These are phyloP conservation scores for Solanum sejunctum DNA, from an alignment of 257 asterid species.

Conservation along the genomic window DNA sequence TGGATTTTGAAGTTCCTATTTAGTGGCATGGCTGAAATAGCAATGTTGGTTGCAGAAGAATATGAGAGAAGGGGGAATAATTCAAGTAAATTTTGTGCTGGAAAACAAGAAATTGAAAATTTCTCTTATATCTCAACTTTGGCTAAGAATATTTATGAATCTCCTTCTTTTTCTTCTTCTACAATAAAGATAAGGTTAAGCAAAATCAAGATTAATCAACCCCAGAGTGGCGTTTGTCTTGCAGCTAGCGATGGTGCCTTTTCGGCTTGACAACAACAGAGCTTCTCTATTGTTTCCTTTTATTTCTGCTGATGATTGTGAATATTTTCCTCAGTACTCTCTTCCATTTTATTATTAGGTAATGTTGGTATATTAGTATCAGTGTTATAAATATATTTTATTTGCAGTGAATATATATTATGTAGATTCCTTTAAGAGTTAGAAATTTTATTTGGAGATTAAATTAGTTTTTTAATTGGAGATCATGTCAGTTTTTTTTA, in stretches of 20 bases:
- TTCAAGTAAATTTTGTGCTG: constrained; percentile 30
- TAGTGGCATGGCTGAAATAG: constrained; percentile 52
- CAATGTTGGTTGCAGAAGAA: constrained; percentile 73
- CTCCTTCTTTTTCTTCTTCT: constrained; percentile 6
- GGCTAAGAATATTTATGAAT: constrained; percentile 17
- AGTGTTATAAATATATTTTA: too few species aligned
- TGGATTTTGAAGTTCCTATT: neutral
- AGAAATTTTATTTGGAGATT: too few species aligned
- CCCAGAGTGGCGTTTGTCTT: neutral
- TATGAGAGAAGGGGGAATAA: constrained; percentile 55
- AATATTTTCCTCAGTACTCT: neutral
- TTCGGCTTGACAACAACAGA: neutral
- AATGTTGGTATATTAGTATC: neutral
- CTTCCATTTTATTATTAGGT: neutral
- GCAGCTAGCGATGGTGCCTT: neutral
- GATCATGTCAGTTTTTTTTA: too few species aligned
- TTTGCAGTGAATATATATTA: too few species aligned
- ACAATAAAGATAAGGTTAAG: neutral
- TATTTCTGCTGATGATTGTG: neutral
- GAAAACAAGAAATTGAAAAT: constrained; percentile 25
- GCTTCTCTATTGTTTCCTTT: neutral
- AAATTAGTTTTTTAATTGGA: too few species aligned
- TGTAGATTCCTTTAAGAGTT: too few species aligned
- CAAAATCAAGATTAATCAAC: neutral
- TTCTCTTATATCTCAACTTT: constrained; percentile 25